phyloP scores from a whole-genome alignment of 306 rosid species.

The Prunus fruticosa region DNA sequence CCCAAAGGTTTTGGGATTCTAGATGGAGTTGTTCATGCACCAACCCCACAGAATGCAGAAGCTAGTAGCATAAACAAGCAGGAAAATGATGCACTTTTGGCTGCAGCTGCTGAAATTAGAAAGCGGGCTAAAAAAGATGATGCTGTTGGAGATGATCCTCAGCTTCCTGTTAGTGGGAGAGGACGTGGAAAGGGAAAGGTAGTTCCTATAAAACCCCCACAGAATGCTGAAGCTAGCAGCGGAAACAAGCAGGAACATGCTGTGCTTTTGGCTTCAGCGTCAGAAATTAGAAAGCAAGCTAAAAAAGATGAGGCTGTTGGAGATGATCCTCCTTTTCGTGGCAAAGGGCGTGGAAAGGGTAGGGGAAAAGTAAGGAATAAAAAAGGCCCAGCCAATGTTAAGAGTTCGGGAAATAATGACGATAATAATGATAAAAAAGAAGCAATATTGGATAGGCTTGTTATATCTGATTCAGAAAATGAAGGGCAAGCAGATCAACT shows the following conservation, averaged over 20 bases:
- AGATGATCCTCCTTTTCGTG: conserved; percentile 40
- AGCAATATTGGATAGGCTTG: conserved; percentile 31
- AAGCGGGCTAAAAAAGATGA: conserved; percentile 44
- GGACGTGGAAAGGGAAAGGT: conserved; percentile 43
- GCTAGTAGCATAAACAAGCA: conserved; percentile 69
- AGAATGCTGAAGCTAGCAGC: conserved; percentile 54
- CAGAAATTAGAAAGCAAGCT: conserved; percentile 49
- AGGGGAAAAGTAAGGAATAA: conserved; percentile 55
- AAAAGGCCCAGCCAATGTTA: conserved; percentile 35
- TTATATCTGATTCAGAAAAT: conserved; percentile 40
- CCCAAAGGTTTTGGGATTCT: conserved; percentile 98
- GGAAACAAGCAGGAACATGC: conserved; percentile 72
- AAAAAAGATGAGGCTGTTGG: conserved; percentile 38
- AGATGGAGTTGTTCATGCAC: conserved; percentile 74
- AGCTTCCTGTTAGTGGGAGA: conserved; percentile 30
- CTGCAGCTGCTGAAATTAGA: conserved; percentile 74
- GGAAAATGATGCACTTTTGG: conserved; percentile 78
- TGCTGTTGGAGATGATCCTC: conserved; percentile 42
- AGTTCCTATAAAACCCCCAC: conserved; percentile 51
- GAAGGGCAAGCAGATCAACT: conserved; percentile 35
- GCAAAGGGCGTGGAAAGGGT: conserved; percentile 41
- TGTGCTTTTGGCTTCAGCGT: conserved; percentile 70
- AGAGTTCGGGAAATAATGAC: conserved; percentile 30
- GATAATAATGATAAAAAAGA: conserved; percentile 32
- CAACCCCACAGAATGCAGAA: conserved; percentile 60